Base-by-base conservation (phyloP, 2,329 filamentous ascomycete genomes). In the Fusarium heterosporum region DNA sequence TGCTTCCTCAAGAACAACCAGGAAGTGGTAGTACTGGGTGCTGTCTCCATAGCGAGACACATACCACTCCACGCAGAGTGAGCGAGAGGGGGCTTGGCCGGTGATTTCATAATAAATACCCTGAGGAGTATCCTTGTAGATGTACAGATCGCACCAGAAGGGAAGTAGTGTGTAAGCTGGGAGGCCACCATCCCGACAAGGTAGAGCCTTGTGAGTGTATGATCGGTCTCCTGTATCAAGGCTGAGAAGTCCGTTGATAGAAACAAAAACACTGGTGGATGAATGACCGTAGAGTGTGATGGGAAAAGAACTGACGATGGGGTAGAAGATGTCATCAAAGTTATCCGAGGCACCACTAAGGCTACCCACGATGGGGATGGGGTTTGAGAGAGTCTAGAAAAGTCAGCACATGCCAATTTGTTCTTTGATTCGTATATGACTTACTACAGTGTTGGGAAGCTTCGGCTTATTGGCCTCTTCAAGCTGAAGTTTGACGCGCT, bases 391-490 rank as follows among this genome's bases (percentile, higher is more conserved):
- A 26, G 51, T 48, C 51, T 55, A 11, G 4, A 26, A 1, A 1
- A 26, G 4, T 42, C 5, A 42, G 40, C 14, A 28, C 10, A 8
- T 16, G 10, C 19, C 9, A 5, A 13, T 4, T 4, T 11, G 12
- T 3, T 32, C 8, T 7, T 3, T 42, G 4, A 3, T 13, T 3
- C 3, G 14, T 42, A n/a, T 26, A 1, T n/a, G 16, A 13, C 42
- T 32, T 11, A 49, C 51, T 17, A 55, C 51, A 16, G 32, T 55
- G 17, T 55, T 55, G 5, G 51, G 42, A 8, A 55, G 34, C 9
- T 49, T 49, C 3, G 51, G 51, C 28, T 55, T 55, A 13, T 32
- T 49, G 4, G 43, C 51, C 43, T 49, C 51, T 49, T 55, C 43
- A 9, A 55, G 51, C 7, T 40, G 51, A 3, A 55, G 10, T 2